Conservation (phyloP, 2,329 filamentous ascomycete species). For the Sodiomyces alkalinus region DNA sequence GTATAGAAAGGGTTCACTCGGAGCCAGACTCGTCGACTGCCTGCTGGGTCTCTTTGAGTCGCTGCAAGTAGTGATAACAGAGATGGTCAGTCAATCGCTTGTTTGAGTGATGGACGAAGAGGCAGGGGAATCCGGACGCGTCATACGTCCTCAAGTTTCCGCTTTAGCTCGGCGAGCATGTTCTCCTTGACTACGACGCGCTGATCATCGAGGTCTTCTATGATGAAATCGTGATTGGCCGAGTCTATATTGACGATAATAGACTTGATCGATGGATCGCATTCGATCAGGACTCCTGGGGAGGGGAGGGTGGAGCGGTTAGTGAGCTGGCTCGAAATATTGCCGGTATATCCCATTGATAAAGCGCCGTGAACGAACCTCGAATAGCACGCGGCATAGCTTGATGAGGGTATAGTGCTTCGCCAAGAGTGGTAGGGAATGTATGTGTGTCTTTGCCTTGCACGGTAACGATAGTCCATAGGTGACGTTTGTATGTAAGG, state of each 20-base stretch:
- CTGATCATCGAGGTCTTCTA: slow-evolving; percentile 67
- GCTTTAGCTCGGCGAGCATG: slow-evolving; percentile 53
- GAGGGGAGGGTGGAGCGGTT: slow-evolving; percentile 1
- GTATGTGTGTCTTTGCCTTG: not conserved
- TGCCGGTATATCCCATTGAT: too few relatives aligned
- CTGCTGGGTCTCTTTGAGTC: slow-evolving; percentile 35
- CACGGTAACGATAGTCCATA: not conserved
- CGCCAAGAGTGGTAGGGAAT: too few relatives aligned
- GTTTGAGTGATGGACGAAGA: not conserved
- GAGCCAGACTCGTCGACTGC: slow-evolving; percentile 36
- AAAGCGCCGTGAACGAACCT: slow-evolving; percentile 23
- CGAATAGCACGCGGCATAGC: slow-evolving; percentile 42
- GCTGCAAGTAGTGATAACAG: too few relatives aligned
- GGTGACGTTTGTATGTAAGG: too few relatives aligned
- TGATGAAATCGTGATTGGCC: slow-evolving; percentile 56
- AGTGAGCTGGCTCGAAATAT: slow-evolving; percentile 4
- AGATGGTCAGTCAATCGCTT: slow-evolving; percentile 1
- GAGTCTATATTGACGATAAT: slow-evolving; percentile 67
- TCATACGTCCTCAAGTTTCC: slow-evolving; percentile 50
- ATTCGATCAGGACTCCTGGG: slow-evolving; percentile 59
- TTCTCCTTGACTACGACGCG: slow-evolving; percentile 61
- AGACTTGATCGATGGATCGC: slow-evolving; percentile 76
- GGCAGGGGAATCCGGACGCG: slow-evolving; percentile 6
- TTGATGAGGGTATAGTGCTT: too few relatives aligned
- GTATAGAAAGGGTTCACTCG: slow-evolving; percentile 24